Base-by-base conservation (phyloP, 2,329 filamentous ascomycete species). In the Verticillium zaregamsianum region DNA sequence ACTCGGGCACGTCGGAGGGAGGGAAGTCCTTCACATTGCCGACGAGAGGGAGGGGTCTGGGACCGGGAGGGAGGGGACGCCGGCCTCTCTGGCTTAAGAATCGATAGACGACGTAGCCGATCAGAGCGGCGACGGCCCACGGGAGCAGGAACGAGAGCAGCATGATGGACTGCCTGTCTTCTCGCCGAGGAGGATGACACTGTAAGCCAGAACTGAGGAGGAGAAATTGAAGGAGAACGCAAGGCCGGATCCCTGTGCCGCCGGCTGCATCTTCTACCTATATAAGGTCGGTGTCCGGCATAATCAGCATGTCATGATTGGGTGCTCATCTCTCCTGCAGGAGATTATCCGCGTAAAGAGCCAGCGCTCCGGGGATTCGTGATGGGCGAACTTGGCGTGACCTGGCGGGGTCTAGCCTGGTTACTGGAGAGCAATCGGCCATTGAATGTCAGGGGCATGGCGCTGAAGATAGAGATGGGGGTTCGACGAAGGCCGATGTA, bases 11-110 rank as follows among this genome's bases (percentile, higher is more conserved):
- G 0, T 62, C 58, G 17, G 31, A 1, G 0, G 73, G 68, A 0
- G 82, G 82, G 12, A 85, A 69, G 63, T 85, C 81, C 1, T 66
- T 63, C 17, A 84, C 64, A 65, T 85, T 85, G 4, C 83, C 83
- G 4, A 85, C 33, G 0, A 85, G 15, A 0, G 80, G 80, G 7
- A 79, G 67, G 0, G 74, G 75, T 40, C 73, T 80, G 0, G 83
- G 83, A 0, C 83, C 83, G 1, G 82, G 83, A 1, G 82, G 83
- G 0, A 82, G 65, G 7, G 37, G 39, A 3, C 20, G 57, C 6
- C 49, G 57, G 23, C n/a, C 17, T 15, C 25, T 15, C 9, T 52
- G 32, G 28, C 31, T 45, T 6, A n/a, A 23, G 25, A 45, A 37
- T 25, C 28, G 59, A 20, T 58, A 58, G 25, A 58, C 37, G 17